Conservation (phyloP, 1,284 basidiomycete genomes). For the Cryptococcus sp. region DNA sequence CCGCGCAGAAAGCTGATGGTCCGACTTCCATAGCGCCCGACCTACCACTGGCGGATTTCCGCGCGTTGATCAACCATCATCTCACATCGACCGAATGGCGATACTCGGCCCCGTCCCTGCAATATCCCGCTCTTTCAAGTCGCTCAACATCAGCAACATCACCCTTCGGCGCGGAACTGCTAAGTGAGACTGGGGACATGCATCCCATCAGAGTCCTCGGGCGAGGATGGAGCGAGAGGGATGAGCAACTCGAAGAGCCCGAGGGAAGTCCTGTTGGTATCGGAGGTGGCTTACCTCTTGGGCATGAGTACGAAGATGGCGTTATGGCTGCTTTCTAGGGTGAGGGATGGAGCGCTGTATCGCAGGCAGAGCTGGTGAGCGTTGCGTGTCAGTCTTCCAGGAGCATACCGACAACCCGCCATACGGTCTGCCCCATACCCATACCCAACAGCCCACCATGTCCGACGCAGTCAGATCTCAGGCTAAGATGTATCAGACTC, state of each 20-base stretch:
- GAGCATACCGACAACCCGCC: too few species aligned
- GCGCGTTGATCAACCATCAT: slow-evolving; percentile 38
- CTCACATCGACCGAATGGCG: slow-evolving; percentile 43
- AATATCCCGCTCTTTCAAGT: neutral
- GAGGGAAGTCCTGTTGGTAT: neutral
- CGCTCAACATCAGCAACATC: neutral
- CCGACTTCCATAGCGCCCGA: slow-evolving; percentile 15
- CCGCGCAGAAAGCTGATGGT: neutral
- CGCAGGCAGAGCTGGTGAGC: too few species aligned
- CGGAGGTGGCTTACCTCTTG: neutral
- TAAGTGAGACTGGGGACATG: slow-evolving; percentile 5
- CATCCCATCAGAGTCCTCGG: slow-evolving; percentile 36
- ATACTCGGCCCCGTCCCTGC: slow-evolving; percentile 20
- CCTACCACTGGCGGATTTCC: slow-evolving; percentile 33
- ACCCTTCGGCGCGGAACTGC: neutral
- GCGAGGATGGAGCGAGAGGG: slow-evolving; percentile 16
- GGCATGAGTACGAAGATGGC: neutral
- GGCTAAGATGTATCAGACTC: too few species aligned
- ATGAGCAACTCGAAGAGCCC: slow-evolving; percentile 5
- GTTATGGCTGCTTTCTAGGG: neutral
- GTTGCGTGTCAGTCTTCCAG: too few species aligned
- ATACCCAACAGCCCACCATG: too few species aligned
- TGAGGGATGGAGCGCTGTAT: too few species aligned
- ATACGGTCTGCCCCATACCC: too few species aligned
- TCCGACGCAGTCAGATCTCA: too few species aligned